These are phyloP conservation scores for Coemansia sp. DNA, from an alignment of 192 early-diverging fungal genomes.

Conservation along the genomic window DNA sequence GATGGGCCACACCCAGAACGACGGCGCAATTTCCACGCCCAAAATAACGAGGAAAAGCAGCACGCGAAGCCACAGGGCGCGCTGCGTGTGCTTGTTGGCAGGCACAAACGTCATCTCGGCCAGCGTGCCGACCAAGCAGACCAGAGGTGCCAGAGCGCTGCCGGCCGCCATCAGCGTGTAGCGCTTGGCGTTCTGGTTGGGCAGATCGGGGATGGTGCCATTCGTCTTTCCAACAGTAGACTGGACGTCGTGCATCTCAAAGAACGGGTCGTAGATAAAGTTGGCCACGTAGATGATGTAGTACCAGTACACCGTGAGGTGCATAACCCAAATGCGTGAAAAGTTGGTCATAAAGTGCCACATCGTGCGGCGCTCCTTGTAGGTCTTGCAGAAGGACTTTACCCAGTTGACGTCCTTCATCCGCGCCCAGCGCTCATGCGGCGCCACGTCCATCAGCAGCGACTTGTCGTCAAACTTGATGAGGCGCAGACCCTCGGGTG, in stretches of 20 bases:
- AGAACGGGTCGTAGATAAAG: constrained; percentile 62
- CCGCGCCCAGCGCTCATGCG: constrained; percentile 60
- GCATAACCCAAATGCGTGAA: constrained; percentile 83
- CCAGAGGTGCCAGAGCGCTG: constrained; percentile 65
- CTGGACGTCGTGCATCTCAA: constrained; percentile 50
- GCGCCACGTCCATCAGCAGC: constrained; percentile 60
- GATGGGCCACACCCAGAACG: constrained; percentile 57
- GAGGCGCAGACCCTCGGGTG: constrained; percentile 60
- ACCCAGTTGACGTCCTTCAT: constrained; percentile 69
- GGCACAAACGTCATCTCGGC: constrained; percentile 73
- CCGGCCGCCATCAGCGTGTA: constrained; percentile 69
- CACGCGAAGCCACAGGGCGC: constrained; percentile 55
- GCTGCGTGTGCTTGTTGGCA: constrained; percentile 58
- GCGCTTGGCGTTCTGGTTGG: constrained; percentile 51
- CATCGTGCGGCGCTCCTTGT: constrained; percentile 81
- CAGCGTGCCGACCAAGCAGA: constrained; percentile 64
- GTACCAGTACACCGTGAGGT: constrained; percentile 74
- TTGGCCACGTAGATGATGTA: constrained; percentile 72
- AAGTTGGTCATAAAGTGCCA: constrained; percentile 82
- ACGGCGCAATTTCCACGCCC: constrained; percentile 62
- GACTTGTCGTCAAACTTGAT: constrained; percentile 60
- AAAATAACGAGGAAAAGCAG: constrained; percentile 62
- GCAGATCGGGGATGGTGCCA: constrained; percentile 28
- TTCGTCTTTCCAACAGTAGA: constrained; percentile 45
- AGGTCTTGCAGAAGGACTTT: constrained; percentile 74